These are phyloP conservation scores for Botryosphaeria agaves DNA, from an alignment of 2,329 filamentous ascomycete genomes.

Conservation along the genomic window DNA sequence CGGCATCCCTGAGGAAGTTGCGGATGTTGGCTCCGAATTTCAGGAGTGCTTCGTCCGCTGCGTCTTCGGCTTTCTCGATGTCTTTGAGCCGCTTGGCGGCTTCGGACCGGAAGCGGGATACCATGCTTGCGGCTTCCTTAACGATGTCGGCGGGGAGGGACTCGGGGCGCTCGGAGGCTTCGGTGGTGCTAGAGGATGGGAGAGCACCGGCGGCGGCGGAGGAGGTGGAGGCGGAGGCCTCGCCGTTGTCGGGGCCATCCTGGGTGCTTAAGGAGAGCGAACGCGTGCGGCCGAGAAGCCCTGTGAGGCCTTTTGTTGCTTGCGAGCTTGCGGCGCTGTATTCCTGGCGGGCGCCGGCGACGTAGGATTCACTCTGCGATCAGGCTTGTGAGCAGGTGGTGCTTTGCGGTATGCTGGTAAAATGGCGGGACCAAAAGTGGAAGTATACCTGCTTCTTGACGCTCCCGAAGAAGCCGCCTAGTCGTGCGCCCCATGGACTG, in stretches of 20 bases:
- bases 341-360: constrained; percentile 68
- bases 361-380: constrained; percentile 70
- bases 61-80: constrained; percentile 82
- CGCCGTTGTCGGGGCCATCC: constrained; percentile 3
- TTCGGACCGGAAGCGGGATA: constrained; percentile 59
- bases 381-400: too few species aligned
- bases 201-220: constrained; percentile 8
- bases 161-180: constrained; percentile 17
- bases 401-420: too few species aligned
- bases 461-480: constrained; percentile 77
- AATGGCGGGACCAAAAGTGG: too few species aligned
- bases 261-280: constrained; percentile 49
- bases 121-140: constrained; percentile 44
- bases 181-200: constrained; percentile 3
- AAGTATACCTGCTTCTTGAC: constrained; percentile 73
- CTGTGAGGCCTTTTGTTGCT: constrained; percentile 64
- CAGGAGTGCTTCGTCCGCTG: constrained; percentile 84
- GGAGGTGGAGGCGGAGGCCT: constrained; percentile 9
- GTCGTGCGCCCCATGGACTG: constrained; percentile 76
- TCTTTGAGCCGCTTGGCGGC: constrained; percentile 74
- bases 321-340: constrained; percentile 63
- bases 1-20: constrained; percentile 78
- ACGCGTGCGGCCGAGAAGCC: constrained; percentile 56
- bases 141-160: constrained; percentile 31
- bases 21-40: constrained; percentile 81